Conservation (phyloP, 306 rosid species). For the Echinosophora koreensis region DNA sequence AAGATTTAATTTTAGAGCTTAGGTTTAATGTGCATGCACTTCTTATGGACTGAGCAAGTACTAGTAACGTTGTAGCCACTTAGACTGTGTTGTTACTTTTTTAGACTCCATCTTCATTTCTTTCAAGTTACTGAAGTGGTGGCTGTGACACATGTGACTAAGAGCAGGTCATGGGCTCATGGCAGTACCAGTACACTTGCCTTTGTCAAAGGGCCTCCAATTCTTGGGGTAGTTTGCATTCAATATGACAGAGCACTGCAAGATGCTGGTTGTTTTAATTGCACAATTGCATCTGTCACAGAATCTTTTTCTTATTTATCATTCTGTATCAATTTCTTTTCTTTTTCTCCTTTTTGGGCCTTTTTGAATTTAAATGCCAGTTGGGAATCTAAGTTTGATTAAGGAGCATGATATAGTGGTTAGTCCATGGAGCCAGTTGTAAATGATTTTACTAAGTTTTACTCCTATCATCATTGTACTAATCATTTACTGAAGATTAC, state of each 20-base stretch:
- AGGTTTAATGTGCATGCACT: not conserved
- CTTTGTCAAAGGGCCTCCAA: not conserved
- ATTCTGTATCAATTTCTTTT: conserved; percentile 8
- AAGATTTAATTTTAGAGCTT: not conserved
- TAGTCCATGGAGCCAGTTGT: not conserved
- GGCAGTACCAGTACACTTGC: not conserved
- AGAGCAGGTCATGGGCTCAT: conserved; percentile 15
- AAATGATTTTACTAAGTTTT: not conserved
- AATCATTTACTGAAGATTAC: conserved; percentile 6
- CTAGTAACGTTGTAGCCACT: not conserved
- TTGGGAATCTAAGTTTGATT: conserved; percentile 10
- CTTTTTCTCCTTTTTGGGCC: conserved; percentile 5
- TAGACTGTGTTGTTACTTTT: not conserved
- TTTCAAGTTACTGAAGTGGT: not conserved
- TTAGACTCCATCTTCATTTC: not conserved
- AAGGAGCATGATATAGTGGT: conserved; percentile 14
- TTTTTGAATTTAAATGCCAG: conserved; percentile 11
- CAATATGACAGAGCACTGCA: not conserved
- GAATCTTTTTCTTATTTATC: conserved; percentile 4
- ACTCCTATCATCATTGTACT: not conserved
- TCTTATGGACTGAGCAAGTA: not conserved
- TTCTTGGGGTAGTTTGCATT: conserved; percentile 10
- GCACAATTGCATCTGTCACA: not conserved
- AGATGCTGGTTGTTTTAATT: conserved; percentile 32
- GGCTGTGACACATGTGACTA: conserved; percentile 19